A percentile compares a stretch with the other conserved stretches of the same genome.
phyloP scores from a whole-genome alignment of 306 rosid species.

The Luffa acutangula region DNA sequence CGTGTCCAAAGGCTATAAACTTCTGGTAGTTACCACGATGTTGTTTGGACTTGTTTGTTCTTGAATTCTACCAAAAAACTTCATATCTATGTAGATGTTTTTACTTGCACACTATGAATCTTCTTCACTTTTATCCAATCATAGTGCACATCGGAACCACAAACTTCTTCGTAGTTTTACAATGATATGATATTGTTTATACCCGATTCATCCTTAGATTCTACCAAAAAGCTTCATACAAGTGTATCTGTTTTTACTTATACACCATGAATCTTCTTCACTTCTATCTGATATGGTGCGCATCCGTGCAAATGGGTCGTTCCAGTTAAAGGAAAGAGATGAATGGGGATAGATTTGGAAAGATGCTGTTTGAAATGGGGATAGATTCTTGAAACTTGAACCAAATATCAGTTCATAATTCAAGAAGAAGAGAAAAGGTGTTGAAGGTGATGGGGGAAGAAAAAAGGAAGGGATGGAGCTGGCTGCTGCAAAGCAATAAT shows the following conservation, averaged over 20 bases:
- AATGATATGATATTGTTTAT: too few relatives aligned
- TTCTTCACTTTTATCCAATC: too few relatives aligned
- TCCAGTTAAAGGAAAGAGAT: neutral
- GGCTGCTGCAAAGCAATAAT: neutral
- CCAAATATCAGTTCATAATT: neutral
- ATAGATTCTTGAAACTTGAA: neutral
- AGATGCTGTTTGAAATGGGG: neutral
- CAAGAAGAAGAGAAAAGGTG: neutral
- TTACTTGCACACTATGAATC: too few relatives aligned
- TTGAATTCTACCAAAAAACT: too few relatives aligned
- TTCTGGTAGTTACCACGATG: too few relatives aligned
- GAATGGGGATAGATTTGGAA: neutral
- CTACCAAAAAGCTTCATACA: too few relatives aligned
- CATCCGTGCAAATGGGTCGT: neutral
- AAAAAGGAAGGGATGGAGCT: neutral
- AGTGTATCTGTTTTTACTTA: neutral
- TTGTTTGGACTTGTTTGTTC: too few relatives aligned
- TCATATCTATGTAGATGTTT: too few relatives aligned
- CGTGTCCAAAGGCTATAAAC: neutral
- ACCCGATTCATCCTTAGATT: too few relatives aligned
- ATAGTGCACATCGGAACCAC: too few relatives aligned
- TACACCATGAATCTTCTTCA: neutral
- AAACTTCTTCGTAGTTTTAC: neutral
- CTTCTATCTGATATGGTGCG: too few relatives aligned
- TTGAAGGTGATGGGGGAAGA: neutral